phyloP scores from a whole-genome alignment of 2,329 filamentous ascomycete species.

The Verticillium isaacii region DNA sequence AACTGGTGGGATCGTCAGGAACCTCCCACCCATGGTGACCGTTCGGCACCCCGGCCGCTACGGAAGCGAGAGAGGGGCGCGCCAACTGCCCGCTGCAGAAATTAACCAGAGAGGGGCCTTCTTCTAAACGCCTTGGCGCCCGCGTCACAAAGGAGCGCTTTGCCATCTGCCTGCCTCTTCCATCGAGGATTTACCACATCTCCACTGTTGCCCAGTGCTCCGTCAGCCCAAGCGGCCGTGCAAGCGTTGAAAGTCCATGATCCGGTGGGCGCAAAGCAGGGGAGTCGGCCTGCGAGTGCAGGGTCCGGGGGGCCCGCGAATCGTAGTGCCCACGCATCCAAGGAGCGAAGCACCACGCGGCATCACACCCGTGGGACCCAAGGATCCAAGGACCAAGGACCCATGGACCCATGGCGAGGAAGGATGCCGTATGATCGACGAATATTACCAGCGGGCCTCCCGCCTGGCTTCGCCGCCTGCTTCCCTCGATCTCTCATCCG shows the following conservation, averaged over 20 bases:
- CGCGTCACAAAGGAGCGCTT: neutral
- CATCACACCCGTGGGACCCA: neutral
- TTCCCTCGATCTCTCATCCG: neutral
- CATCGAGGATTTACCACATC: neutral
- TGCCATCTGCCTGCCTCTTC: neutral
- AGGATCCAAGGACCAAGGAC: neutral
- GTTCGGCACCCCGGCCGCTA: neutral
- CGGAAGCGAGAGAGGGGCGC: neutral
- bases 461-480: neutral
- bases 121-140: neutral
- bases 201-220: neutral
- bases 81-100: neutral
- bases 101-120: neutral
- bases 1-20: slow-evolving; percentile 2
- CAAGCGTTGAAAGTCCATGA: neutral
- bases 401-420: neutral
- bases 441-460: slow-evolving; percentile 1
- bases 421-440: neutral
- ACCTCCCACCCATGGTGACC: neutral
- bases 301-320: neutral
- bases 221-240: neutral
- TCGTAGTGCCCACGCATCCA: neutral
- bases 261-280: neutral
- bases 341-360: neutral
- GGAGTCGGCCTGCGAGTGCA: neutral